Evolutionary conservation across 1,284 basidiomycete species (phyloP).

Genomic region (Marasmius oreades): DNA sequence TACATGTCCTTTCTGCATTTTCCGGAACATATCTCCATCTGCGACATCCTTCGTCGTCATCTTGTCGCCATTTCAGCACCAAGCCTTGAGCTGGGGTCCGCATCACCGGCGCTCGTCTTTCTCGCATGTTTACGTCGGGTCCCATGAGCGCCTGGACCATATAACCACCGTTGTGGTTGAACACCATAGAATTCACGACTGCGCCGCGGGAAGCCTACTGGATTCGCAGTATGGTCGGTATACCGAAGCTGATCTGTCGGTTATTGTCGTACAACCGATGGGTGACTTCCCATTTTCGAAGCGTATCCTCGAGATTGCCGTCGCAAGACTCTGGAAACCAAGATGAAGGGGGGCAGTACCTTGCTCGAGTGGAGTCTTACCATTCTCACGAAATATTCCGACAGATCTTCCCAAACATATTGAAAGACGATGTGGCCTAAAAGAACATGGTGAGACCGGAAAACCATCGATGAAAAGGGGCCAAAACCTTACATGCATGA

Average conservation of each 20-base stretch:
- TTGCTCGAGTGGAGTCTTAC: slow-evolving; percentile 34
- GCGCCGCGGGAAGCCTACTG: slow-evolving; percentile 70
- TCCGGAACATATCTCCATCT: background rate
- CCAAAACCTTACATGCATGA: no score
- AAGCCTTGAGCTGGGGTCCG: background rate
- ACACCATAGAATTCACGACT: slow-evolving; percentile 52
- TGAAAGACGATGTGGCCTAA: no score
- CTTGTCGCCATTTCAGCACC: background rate
- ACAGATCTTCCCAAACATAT: no score
- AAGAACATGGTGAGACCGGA: no score
- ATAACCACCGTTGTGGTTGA: slow-evolving; percentile 72
- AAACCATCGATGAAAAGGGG: no score
- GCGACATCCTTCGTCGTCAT: background rate
- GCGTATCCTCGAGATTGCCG: slow-evolving; percentile 81
- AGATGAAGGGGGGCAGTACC: slow-evolving; percentile 2
- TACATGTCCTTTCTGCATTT: background rate
- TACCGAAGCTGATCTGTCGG: slow-evolving; percentile 88
- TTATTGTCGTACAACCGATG: slow-evolving; percentile 84
- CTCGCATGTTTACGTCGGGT: slow-evolving; percentile 56
- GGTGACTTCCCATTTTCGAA: slow-evolving; percentile 87
- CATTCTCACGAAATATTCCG: slow-evolving; percentile 95
- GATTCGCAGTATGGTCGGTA: slow-evolving; percentile 94
- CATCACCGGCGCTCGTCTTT: background rate
- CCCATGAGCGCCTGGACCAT: slow-evolving; percentile 81
- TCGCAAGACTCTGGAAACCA: slow-evolving; percentile 60